Percentiles rank a stretch among this genome's conserved stretches.
These are phyloP conservation scores for Trichosporon sp. DNA, from an alignment of 1,284 basidiomycete genomes.

Conservation along the genomic window DNA sequence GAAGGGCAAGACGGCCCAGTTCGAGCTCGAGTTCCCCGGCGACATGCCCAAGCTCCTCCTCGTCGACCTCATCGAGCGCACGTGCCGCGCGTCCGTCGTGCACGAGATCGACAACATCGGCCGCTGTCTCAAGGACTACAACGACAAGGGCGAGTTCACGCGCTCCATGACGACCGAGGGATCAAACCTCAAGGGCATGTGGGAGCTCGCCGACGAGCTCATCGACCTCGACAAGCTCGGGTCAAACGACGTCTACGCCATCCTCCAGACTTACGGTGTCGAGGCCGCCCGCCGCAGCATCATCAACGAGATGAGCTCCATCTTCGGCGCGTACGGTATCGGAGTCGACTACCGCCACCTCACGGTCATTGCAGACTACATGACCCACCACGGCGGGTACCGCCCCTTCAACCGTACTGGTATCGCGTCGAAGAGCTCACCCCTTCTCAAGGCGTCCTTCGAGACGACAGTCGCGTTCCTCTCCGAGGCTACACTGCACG, in stretches of 20 bases:
- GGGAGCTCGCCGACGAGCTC: constrained; percentile 74
- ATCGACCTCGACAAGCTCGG: constrained; percentile 79
- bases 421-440: constrained; percentile 82
- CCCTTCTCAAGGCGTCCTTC: constrained; percentile 92
- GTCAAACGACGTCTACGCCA: constrained; percentile 93
- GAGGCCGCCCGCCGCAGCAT: constrained; percentile 96
- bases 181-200: constrained; percentile 86
- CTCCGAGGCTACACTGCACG: constrained; percentile 86
- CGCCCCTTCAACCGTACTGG: constrained; percentile 97
- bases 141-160: constrained; percentile 46
- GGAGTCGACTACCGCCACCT: constrained; percentile 91
- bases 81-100: constrained; percentile 73
- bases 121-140: constrained; percentile 53
- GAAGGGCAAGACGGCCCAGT: constrained; percentile 60
- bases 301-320: constrained; percentile 72
- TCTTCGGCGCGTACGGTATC: constrained; percentile 97
- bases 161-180: constrained; percentile 58
- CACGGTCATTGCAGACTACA: constrained; percentile 97
- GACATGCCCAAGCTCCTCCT: constrained; percentile 78
- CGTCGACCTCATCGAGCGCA: constrained; percentile 81
- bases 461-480: constrained; percentile 96
- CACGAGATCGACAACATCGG: constrained; percentile 82
- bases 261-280: constrained; percentile 88
- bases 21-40: constrained; percentile 65
- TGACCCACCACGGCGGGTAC: constrained; percentile 97